Conservation (phyloP, 108 stramenopile genomes). For the Stephanodiscus triporus region DNA sequence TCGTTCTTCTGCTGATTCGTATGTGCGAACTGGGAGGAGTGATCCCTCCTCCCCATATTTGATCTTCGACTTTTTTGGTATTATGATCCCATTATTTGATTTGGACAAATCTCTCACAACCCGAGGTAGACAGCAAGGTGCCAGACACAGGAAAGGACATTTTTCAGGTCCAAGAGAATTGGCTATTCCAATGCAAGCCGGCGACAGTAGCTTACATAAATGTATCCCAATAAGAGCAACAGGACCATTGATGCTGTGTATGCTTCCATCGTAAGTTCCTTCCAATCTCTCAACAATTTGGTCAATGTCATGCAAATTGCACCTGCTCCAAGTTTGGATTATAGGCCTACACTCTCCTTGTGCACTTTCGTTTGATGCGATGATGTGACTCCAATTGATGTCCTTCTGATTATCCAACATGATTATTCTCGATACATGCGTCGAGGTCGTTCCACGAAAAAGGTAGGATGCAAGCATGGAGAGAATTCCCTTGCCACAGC, state of each 20-base stretch:
- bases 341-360: conserved; percentile 36
- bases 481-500: conserved; percentile 73
- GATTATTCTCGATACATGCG: conserved; percentile 50
- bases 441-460: conserved; percentile 20
- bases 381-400: conserved; percentile 73
- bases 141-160: conserved; percentile 59
- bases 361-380: conserved; percentile 42
- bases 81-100: conserved; percentile 9
- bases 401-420: conserved; percentile 64
- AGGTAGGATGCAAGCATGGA: conserved; percentile 66
- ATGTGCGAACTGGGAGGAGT: conserved; percentile 6
- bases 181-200: conserved; percentile 60
- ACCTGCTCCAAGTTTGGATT: conserved; percentile 59
- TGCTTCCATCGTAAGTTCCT: conserved; percentile 28
- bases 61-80: not conserved
- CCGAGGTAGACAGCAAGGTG: conserved; percentile 75
- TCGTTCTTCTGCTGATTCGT: conserved; percentile 51
- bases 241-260: conserved; percentile 28
- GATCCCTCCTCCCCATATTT: not conserved
- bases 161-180: conserved; percentile 59
- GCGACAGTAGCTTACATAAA: conserved; percentile 69
- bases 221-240: conserved; percentile 73
- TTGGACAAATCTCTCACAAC: conserved; percentile 26
- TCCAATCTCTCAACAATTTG: conserved; percentile 54
- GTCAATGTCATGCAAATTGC: conserved; percentile 73